These are phyloP conservation scores for Linnemannia elongata DNA, from an alignment of 192 early-diverging fungal species.

Conservation along the genomic window DNA sequence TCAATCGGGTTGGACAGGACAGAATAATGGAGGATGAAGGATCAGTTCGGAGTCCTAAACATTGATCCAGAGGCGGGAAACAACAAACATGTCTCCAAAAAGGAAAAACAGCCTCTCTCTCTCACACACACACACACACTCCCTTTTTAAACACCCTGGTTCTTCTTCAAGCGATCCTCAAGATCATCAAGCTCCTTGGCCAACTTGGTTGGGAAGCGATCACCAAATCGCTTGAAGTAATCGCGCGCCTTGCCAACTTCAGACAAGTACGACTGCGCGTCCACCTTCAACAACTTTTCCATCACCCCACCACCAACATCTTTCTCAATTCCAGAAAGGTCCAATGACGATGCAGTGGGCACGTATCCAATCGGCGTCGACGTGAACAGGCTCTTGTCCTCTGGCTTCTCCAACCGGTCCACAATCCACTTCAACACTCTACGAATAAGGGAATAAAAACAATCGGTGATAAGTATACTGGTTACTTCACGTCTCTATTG, in stretches of 20 bases:
- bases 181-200: slow-evolving; percentile 51
- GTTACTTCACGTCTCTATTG: too few relatives aligned
- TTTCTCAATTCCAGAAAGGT: slow-evolving; percentile 49
- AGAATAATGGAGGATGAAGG: neutral
- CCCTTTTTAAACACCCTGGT: slow-evolving; percentile 24
- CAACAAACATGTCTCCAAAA: neutral
- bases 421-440: slow-evolving; percentile 57
- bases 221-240: slow-evolving; percentile 46
- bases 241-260: slow-evolving; percentile 51
- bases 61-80: too few relatives aligned
- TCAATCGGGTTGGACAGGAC: neutral
- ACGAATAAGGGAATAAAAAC: neutral
- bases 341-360: slow-evolving; percentile 39
- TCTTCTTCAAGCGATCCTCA: slow-evolving; percentile 37
- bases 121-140: too few relatives aligned
- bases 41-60: neutral
- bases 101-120: neutral
- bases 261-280: slow-evolving; percentile 32
- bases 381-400: slow-evolving; percentile 30
- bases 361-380: slow-evolving; percentile 52
- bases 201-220: slow-evolving; percentile 52
- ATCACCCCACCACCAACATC: slow-evolving; percentile 40
- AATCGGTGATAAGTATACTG: too few relatives aligned
- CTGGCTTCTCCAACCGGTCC: slow-evolving; percentile 41
- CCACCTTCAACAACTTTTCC: slow-evolving; percentile 42